These are phyloP conservation scores for Penicillium rolfsii DNA, from an alignment of 2,329 filamentous ascomycete species.

Conservation along the genomic window DNA sequence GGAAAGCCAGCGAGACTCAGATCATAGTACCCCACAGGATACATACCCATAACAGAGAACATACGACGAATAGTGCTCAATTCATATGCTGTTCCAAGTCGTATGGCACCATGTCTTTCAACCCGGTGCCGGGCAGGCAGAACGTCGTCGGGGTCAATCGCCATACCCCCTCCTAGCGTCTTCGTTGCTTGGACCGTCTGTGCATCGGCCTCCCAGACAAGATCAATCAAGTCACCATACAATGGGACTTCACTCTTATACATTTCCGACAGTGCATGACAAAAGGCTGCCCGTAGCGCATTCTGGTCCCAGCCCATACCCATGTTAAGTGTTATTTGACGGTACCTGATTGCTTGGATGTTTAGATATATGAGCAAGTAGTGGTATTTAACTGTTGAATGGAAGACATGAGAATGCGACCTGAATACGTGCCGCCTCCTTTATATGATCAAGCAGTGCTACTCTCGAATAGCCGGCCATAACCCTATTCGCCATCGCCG, in stretches of 20 bases:
- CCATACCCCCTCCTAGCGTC: background rate
- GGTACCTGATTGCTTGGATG: background rate
- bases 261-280: conserved; percentile 41
- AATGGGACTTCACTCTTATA: conserved; percentile 41
- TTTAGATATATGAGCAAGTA: background rate
- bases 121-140: conserved; percentile 34
- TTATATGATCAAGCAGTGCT: background rate
- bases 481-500: conserved; percentile 10
- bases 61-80: conserved; percentile 49
- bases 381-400: background rate
- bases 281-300: conserved; percentile 35
- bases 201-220: conserved; percentile 37
- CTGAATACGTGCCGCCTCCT: background rate
- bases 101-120: conserved; percentile 54
- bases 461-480: conserved; percentile 7
- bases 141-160: conserved; percentile 29
- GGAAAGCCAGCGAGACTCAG: conserved; percentile 53
- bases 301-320: conserved; percentile 25
- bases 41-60: conserved; percentile 54
- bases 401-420: background rate
- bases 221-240: conserved; percentile 37
- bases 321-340: conserved; percentile 15
- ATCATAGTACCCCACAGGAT: conserved; percentile 58
- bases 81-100: conserved; percentile 52
- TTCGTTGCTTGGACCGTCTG: conserved; percentile 23